phyloP scores from a whole-genome alignment of 768 basidiomycete species.

The Lentinula boryana region DNA sequence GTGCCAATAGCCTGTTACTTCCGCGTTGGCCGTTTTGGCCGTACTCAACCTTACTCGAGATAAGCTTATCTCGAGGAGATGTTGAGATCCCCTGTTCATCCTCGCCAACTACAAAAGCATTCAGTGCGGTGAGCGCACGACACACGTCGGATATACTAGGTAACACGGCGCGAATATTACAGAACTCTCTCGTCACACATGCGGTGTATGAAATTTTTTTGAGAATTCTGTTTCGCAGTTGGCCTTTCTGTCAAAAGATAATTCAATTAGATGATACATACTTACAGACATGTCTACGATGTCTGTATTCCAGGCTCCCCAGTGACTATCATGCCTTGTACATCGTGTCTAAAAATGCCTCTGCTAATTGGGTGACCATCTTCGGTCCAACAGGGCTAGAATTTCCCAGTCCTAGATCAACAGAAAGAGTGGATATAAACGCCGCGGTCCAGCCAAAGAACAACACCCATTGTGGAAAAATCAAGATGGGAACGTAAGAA shows the following conservation, averaged over 20 bases:
- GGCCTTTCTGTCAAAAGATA: too few species aligned
- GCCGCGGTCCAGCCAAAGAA: neutral
- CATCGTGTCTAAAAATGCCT: conserved; percentile 75
- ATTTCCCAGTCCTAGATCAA: conserved; percentile 61
- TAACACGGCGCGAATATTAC: too few species aligned
- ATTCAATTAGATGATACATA: too few species aligned
- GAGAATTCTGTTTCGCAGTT: too few species aligned
- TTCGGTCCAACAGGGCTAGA: conserved; percentile 79
- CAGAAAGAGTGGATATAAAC: neutral
- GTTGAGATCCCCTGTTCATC: neutral
- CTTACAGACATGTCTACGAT: neutral
- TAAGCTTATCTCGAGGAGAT: neutral
- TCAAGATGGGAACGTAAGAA: neutral
- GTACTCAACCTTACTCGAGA: neutral
- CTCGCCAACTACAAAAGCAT: neutral
- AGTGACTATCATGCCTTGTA: conserved; percentile 59
- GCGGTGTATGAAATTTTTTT: too few species aligned
- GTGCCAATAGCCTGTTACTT: neutral
- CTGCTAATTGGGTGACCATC: conserved; percentile 72
- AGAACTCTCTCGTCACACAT: too few species aligned
- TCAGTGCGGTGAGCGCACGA: too few species aligned
- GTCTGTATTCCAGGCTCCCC: neutral
- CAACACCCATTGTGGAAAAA: neutral
- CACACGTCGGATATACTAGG: too few species aligned
- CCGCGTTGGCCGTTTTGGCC: neutral